Evolutionary conservation across 2,329 filamentous ascomycete genomes (phyloP).

Genomic region (Chaetomium sp.): DNA sequence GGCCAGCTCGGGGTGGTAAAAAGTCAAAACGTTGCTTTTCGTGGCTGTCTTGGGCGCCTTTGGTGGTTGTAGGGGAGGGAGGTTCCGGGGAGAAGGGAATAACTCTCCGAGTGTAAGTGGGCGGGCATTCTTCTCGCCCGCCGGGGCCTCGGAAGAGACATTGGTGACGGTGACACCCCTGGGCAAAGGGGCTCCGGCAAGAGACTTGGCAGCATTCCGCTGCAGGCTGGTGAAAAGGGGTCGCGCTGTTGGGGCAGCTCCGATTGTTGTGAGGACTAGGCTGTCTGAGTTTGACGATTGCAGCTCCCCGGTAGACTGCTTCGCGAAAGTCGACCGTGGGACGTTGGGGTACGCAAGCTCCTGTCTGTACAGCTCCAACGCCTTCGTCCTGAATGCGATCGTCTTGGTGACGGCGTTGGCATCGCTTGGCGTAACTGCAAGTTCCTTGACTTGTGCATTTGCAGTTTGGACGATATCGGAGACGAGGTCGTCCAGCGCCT

Average conservation of each 20-base stretch:
- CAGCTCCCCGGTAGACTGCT: constrained; percentile 45
- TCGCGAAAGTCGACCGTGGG: constrained; percentile 41
- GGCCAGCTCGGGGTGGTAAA: constrained; percentile 44
- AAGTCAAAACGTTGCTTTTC: constrained; percentile 53
- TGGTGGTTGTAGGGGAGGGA: constrained; percentile 69
- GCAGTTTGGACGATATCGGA: constrained; percentile 50
- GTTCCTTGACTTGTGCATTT: constrained; percentile 48
- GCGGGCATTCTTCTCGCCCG: constrained; percentile 52
- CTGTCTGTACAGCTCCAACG: constrained; percentile 63
- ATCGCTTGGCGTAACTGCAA: constrained; percentile 41
- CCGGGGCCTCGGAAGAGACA: constrained; percentile 53
- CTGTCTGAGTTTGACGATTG: constrained; percentile 47
- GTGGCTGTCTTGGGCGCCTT: constrained; percentile 70
- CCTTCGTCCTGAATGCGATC: constrained; percentile 61
- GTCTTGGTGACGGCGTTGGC: constrained; percentile 49
- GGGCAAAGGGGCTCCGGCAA: constrained; percentile 69
- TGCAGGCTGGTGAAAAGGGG: constrained; percentile 86
- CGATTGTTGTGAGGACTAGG: constrained; percentile 74
- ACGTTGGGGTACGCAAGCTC: constrained; percentile 57
- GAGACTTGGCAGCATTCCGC: constrained; percentile 42
- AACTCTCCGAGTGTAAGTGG: constrained; percentile 70
- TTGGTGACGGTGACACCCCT: constrained; percentile 72
- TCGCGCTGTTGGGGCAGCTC: constrained; percentile 71
- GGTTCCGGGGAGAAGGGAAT: constrained; percentile 67
- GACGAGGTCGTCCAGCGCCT: constrained; percentile 66